phyloP scores from a whole-genome alignment of 139 green algal species.

The Picochlorum sp. region DNA sequence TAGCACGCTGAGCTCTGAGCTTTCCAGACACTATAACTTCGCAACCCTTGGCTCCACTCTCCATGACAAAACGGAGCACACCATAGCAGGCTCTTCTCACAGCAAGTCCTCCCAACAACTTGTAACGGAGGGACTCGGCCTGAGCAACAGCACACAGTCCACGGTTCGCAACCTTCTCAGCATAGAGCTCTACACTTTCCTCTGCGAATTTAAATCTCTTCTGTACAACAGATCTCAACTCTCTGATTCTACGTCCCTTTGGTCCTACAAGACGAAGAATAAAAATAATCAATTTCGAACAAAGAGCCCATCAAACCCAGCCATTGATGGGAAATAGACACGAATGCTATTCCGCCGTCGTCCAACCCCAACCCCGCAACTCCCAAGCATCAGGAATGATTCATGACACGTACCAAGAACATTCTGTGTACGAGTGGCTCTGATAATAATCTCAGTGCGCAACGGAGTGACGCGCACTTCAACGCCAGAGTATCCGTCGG shows the following conservation, averaged over 20 bases:
- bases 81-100: constrained; percentile 98
- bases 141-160: constrained; percentile 97
- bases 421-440: constrained; percentile 94
- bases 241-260: constrained; percentile 96
- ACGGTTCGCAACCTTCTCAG: constrained; percentile 96
- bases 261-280: constrained; percentile 56
- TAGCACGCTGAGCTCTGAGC: constrained; percentile 92
- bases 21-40: constrained; percentile 99
- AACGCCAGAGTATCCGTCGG: constrained; percentile 94
- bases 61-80: constrained; percentile 99
- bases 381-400: neutral
- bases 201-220: constrained; percentile 98
- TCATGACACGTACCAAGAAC: constrained; percentile 77
- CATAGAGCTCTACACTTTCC: constrained; percentile 95
- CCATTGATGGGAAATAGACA: neutral
- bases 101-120: constrained; percentile 96
- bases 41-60: constrained; percentile 96
- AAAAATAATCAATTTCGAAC: neutral
- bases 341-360: neutral
- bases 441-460: constrained; percentile 99
- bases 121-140: constrained; percentile 98
- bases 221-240: constrained; percentile 97
- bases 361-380: neutral
- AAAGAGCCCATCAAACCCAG: neutral
- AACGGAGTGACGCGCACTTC: constrained; percentile 97